phyloP scores from a whole-genome alignment of 2,329 filamentous ascomycete genomes.

The Monosporascus sp. region DNA sequence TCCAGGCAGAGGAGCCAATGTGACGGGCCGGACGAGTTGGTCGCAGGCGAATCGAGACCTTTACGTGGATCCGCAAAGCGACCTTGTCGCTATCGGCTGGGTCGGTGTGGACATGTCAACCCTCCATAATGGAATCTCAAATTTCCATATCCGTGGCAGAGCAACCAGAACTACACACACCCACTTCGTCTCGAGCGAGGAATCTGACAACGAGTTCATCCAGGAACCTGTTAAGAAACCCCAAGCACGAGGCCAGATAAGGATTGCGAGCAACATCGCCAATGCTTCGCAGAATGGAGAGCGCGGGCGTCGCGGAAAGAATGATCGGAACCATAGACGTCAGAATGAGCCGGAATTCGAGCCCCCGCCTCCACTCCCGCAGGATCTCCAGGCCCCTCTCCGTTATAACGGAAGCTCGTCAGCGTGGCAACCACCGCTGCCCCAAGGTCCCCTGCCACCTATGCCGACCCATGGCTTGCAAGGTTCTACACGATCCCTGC shows the following conservation, averaged over 20 bases:
- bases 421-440: conserved; percentile 19
- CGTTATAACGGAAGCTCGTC: not conserved
- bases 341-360: conserved; percentile 6
- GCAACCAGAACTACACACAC: conserved; percentile 23
- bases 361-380: conserved; percentile 4
- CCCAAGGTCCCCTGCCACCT: conserved; percentile 18
- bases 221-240: conserved; percentile 19
- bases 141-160: conserved; percentile 22
- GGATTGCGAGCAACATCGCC: conserved; percentile 24
- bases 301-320: conserved; percentile 1
- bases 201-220: conserved; percentile 28
- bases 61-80: conserved; percentile 44
- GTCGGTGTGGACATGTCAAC: conserved; percentile 5
- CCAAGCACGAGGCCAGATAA: conserved; percentile 17
- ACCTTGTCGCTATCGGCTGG: conserved; percentile 32
- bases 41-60: conserved; percentile 41
- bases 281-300: not conserved
- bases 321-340: conserved; percentile 5
- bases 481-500: conserved; percentile 4
- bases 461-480: conserved; percentile 2
- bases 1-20: conserved; percentile 15
- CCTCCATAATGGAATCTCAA: not conserved
- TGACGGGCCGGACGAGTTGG: conserved; percentile 43
- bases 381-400: not conserved
- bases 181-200: conserved; percentile 27